phyloP scores from a whole-genome alignment of 2,329 filamentous ascomycete genomes.

The Hypoxylon sp. region DNA sequence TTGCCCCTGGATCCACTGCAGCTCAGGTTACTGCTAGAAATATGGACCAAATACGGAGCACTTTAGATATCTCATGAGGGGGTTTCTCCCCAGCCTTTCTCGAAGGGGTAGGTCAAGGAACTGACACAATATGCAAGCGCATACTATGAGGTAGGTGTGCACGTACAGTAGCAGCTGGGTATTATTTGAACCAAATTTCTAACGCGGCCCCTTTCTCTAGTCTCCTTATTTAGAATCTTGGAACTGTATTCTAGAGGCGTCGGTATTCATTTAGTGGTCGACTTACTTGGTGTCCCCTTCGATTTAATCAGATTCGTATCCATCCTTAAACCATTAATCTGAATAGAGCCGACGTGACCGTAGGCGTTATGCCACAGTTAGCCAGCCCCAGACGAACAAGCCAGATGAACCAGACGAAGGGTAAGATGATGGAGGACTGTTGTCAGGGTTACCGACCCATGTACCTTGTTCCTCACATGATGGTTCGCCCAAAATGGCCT shows the following conservation, averaged over 20 bases:
- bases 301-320: conserved; percentile 35
- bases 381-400: conserved; percentile 18
- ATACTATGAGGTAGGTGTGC: not conserved
- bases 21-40: conserved; percentile 39
- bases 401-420: conserved; percentile 10
- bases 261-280: conserved; percentile 17
- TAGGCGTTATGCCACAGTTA: conserved; percentile 31
- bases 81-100: conserved; percentile 2
- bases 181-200: conserved; percentile 32
- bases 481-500: conserved; percentile 30
- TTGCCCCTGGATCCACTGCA: conserved; percentile 34
- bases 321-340: conserved; percentile 29
- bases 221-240: not conserved
- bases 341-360: conserved; percentile 35
- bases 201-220: conserved; percentile 14
- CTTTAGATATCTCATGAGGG: conserved; percentile 2
- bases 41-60: conserved; percentile 35
- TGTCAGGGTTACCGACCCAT: conserved; percentile 38
- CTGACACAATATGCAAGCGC: not conserved
- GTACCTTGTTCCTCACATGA: conserved; percentile 23
- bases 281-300: conserved; percentile 17
- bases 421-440: conserved; percentile 23
- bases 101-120: conserved; percentile 4
- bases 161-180: not conserved
- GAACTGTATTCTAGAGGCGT: conserved; percentile 8